These are phyloP conservation scores for Clarireedia sp. DNA, from an alignment of 2,329 filamentous ascomycete species.

Conservation along the genomic window DNA sequence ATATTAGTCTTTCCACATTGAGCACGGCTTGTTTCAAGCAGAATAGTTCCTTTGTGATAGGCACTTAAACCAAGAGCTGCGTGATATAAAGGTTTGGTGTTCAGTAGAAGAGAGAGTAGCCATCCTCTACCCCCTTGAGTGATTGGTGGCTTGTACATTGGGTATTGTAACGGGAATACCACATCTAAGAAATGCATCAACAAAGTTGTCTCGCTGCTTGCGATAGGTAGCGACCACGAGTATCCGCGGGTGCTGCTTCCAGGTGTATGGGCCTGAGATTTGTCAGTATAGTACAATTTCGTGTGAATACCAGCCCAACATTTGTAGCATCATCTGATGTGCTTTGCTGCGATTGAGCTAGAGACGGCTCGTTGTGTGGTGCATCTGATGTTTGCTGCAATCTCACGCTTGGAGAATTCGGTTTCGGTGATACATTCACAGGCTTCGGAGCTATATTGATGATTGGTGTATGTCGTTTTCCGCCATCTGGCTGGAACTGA, in stretches of 20 bases:
- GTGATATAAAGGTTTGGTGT: constrained; percentile 50
- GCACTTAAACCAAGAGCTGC: constrained; percentile 47
- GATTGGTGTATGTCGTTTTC: not conserved
- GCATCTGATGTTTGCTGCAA: not conserved
- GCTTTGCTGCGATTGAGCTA: not conserved
- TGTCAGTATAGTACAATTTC: not conserved
- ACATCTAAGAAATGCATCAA: constrained; percentile 55
- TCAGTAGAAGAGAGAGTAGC: constrained; percentile 45
- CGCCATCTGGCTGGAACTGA: constrained; percentile 4
- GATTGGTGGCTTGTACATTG: constrained; percentile 50
- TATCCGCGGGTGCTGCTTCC: constrained; percentile 1
- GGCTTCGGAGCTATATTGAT: not conserved
- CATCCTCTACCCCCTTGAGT: constrained; percentile 51
- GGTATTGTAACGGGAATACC: constrained; percentile 54
- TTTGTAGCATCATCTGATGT: not conserved
- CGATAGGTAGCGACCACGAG: constrained; percentile 4
- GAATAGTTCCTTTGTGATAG: constrained; percentile 34
- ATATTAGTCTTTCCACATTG: constrained; percentile 8
- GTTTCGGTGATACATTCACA: not conserved
- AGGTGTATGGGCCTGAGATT: not conserved
- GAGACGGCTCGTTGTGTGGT: not conserved
- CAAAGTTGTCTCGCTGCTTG: constrained; percentile 37
- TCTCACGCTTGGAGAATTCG: not conserved
- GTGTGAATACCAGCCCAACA: not conserved
- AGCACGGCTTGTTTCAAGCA: constrained; percentile 22